phyloP scores from a whole-genome alignment of 1,139 yeast species.

The Zygosaccharomyces pseudobailii region DNA sequence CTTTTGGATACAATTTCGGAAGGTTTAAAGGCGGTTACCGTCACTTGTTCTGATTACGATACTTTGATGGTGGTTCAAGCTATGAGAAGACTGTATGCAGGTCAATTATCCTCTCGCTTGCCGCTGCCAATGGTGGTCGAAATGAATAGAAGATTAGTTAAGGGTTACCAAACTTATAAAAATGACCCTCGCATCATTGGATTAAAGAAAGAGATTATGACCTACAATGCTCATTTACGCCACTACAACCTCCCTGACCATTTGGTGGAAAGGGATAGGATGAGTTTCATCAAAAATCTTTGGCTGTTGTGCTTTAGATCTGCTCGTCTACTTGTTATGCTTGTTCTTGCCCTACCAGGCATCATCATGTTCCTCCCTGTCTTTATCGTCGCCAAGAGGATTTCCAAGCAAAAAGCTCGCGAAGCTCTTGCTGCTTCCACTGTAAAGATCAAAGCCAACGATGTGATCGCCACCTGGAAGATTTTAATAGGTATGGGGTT shows the following conservation, averaged over 20 bases:
- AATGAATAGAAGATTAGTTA: constrained; percentile 77
- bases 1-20: constrained; percentile 66
- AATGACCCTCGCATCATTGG: constrained; percentile 65
- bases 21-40: constrained; percentile 83
- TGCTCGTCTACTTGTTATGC: constrained; percentile 49
- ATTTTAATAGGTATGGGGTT: constrained; percentile 81
- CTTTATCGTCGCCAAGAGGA: constrained; percentile 67
- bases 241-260: constrained; percentile 83
- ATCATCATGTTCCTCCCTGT: constrained; percentile 80
- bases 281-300: constrained; percentile 44
- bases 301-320: constrained; percentile 50
- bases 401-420: constrained; percentile 66
- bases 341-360: constrained; percentile 76
- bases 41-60: constrained; percentile 87
- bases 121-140: constrained; percentile 84
- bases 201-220: constrained; percentile 55
- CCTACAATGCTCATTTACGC: constrained; percentile 63
- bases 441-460: constrained; percentile 86
- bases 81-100: constrained; percentile 82
- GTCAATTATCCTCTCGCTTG: constrained; percentile 59
- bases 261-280: constrained; percentile 67
- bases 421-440: constrained; percentile 84
- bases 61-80: constrained; percentile 91
- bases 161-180: constrained; percentile 70
- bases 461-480: constrained; percentile 95